Evolutionary conservation across 805 yeast species (phyloP).

Genomic region (Yamadazyma endophytica): DNA sequence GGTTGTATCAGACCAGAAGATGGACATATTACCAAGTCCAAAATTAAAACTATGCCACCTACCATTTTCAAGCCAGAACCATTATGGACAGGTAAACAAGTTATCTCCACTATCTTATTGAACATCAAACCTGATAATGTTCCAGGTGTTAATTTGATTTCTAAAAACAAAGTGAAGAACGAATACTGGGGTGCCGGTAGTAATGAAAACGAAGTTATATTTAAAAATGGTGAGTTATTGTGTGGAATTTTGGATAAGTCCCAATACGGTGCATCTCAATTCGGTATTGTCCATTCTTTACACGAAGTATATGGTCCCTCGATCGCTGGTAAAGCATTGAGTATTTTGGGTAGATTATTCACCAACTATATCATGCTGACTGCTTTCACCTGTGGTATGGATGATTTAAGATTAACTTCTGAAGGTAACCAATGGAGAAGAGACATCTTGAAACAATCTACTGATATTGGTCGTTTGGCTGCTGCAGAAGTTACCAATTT

Average conservation of each 20-base stretch:
- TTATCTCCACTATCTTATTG: conserved; percentile 84
- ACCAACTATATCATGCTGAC: conserved; percentile 89
- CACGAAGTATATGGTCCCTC: conserved; percentile 94
- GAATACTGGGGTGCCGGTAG: conserved; percentile 93
- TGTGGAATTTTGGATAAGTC: conserved; percentile 96
- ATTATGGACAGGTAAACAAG: conserved; percentile 97
- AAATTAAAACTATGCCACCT: conserved; percentile 81
- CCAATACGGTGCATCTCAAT: conserved; percentile 96
- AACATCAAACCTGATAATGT: conserved; percentile 83
- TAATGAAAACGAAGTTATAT: conserved; percentile 78
- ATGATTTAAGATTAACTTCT: conserved; percentile 84
- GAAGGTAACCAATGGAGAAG: conserved; percentile 90
- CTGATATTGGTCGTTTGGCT: conserved; percentile 83
- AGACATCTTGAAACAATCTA: conserved; percentile 72
- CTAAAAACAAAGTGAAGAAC: conserved; percentile 85
- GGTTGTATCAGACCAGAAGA: conserved; percentile 96
- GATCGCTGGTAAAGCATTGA: conserved; percentile 82
- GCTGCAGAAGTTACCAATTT: conserved; percentile 93
- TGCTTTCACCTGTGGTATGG: conserved; percentile 99
- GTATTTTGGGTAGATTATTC: conserved; percentile 92
- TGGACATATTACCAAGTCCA: conserved; percentile 76
- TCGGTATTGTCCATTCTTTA: conserved; percentile 93
- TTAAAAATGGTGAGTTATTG: conserved; percentile 80
- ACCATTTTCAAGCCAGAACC: conserved; percentile 82
- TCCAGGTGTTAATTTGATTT: conserved; percentile 85